Percentiles rank a stretch among this genome's conserved stretches.
Evolutionary conservation across 2,329 filamentous ascomycete species (phyloP).

Genomic region (Claviceps sp.): DNA sequence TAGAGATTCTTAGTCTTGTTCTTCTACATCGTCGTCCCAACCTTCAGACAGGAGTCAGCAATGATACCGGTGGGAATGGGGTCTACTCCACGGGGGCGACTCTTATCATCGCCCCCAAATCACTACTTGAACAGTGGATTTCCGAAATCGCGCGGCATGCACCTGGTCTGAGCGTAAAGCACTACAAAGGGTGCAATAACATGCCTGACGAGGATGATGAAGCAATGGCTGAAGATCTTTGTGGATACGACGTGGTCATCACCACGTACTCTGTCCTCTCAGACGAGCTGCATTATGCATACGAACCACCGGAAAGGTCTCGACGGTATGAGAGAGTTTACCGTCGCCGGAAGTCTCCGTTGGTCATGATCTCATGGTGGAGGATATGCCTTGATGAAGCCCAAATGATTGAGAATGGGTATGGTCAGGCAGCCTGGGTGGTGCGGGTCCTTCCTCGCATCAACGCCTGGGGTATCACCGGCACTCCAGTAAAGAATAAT

Average conservation of each 20-base stretch:
- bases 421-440: constrained; percentile 69
- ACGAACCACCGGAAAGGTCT: constrained; percentile 53
- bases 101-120: constrained; percentile 45
- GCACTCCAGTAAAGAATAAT: constrained; percentile 71
- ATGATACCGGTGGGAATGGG: constrained; percentile 23
- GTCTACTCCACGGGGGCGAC: constrained; percentile 41
- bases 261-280: constrained; percentile 61
- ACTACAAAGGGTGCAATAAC: constrained; percentile 39
- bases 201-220: constrained; percentile 21
- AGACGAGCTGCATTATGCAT: constrained; percentile 65
- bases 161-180: constrained; percentile 39
- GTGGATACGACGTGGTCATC: constrained; percentile 43
- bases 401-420: constrained; percentile 86
- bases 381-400: constrained; percentile 65
- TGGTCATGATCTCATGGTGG: constrained; percentile 81
- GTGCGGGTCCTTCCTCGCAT: constrained; percentile 68
- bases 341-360: constrained; percentile 54
- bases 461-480: constrained; percentile 86
- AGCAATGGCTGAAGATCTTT: constrained; percentile 30
- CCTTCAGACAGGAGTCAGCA: not conserved
- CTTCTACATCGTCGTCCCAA: constrained; percentile 35
- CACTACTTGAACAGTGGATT: constrained; percentile 47
- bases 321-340: constrained; percentile 55
- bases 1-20: constrained; percentile 63
- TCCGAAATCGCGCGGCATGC: constrained; percentile 46